These are phyloP conservation scores for Protea cynaroides DNA, from an alignment of 164 flowering plant genomes.

Conservation along the genomic window DNA sequence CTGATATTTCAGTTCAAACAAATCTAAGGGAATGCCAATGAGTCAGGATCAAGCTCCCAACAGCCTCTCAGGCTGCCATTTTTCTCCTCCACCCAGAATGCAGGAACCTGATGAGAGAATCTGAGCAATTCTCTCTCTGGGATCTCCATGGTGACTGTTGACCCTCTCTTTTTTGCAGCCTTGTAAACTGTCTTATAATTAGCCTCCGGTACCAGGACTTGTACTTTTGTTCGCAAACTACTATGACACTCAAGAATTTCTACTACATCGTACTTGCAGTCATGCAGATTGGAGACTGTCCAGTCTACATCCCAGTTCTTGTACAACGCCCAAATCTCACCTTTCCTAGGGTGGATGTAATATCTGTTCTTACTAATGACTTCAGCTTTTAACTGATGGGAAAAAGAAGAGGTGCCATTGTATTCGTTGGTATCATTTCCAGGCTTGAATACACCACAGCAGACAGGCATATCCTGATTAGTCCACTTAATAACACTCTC, in stretches of 20 bases:
- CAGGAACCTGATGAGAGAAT: constrained; percentile 61
- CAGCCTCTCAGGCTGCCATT: constrained; percentile 38
- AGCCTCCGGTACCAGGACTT: constrained; percentile 26
- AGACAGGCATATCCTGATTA: too few relatives aligned
- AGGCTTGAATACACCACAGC: too few relatives aligned
- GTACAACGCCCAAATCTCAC: constrained; percentile 27
- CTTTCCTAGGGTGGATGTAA: too few relatives aligned
- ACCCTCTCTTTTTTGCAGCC: constrained; percentile 12
- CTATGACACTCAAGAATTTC: constrained; percentile 30
- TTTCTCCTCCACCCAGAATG: constrained; percentile 33
- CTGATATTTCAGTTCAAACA: constrained; percentile 12
- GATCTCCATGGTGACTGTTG: constrained; percentile 13
- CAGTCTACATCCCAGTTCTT: constrained; percentile 30
- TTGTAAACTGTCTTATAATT: constrained; percentile 43
- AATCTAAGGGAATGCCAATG: constrained; percentile 29
- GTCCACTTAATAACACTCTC: too few relatives aligned
- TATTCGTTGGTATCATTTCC: too few relatives aligned
- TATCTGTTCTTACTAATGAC: too few relatives aligned
- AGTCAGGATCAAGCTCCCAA: constrained; percentile 56
- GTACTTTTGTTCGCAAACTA: constrained; percentile 13
- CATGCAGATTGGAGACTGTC: constrained; percentile 25
- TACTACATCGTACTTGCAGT: constrained; percentile 38
- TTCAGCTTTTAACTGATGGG: too few relatives aligned
- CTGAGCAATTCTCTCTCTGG: constrained; percentile 25
- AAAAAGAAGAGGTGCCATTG: too few relatives aligned